phyloP scores from a whole-genome alignment of 129 eudicot genomes.

The Tagetes patula region DNA sequence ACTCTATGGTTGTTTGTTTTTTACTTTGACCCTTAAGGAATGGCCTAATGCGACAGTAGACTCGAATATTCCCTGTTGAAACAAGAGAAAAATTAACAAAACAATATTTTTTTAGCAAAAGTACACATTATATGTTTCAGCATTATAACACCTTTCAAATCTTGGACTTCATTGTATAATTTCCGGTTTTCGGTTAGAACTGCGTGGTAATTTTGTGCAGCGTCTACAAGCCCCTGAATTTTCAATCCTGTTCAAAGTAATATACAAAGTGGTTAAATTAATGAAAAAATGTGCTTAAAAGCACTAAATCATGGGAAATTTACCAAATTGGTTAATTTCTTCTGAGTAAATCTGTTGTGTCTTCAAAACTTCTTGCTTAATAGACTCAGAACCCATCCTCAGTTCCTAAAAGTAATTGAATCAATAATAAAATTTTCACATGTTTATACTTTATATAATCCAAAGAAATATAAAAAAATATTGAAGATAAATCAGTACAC shows the following conservation, averaged over 20 bases:
- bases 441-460: background rate
- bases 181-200: conserved; percentile 76
- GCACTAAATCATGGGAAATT: background rate
- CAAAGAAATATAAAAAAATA: background rate
- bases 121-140: background rate
- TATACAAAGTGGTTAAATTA: background rate
- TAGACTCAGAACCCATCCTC: conserved; percentile 49
- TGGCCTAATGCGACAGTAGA: conserved; percentile 85
- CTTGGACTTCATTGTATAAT: conserved; percentile 84
- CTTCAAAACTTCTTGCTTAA: conserved; percentile 60
- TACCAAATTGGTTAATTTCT: conserved; percentile 66
- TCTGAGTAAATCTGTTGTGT: conserved; percentile 48
- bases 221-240: conserved; percentile 61
- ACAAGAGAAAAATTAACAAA: conserved; percentile 7
- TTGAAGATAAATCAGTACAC: background rate
- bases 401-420: conserved; percentile 41
- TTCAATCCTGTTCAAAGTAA: conserved; percentile 43
- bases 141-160: conserved; percentile 64
- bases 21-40: conserved; percentile 68
- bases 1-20: conserved; percentile 66
- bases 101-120: background rate
- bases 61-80: conserved; percentile 75
- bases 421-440: background rate
- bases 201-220: conserved; percentile 69
- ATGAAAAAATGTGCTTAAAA: background rate